Base-by-base conservation (phyloP, 2,329 filamentous ascomycete species). In the Penicillium sclerotigenum region DNA sequence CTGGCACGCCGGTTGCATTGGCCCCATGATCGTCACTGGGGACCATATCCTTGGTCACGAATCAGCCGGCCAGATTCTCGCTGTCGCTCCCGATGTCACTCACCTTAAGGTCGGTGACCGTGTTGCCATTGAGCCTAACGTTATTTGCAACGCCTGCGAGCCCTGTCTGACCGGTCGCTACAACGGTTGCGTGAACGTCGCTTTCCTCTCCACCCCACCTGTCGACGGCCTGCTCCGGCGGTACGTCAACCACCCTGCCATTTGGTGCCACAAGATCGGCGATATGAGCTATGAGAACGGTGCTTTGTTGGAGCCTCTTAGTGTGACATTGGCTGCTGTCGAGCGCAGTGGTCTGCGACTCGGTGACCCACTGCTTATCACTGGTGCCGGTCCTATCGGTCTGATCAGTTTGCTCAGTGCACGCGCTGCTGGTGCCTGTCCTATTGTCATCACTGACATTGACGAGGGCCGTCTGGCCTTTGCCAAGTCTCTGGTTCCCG, bases 231-330 rank as follows among this genome's bases (percentile, higher is more conserved):
- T 97, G 60, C 81, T 97, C 66, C 85, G 93, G 65, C 86, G 93
- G 73, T 97, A 97, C 74, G 89, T 97, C 77, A 96, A 93, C 79
- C 93, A 97, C 79, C 92, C 91, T 3, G 91, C 92, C 20, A 81
- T 88, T 47, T 97, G 92, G 91, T 97, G 93, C 78, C 91, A 97
- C 81, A 96, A 96, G 81, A 94, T 97, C 65, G 90, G 90, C 46
- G 80, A 90, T 74, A 92, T 97, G 88, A 88, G 86, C 53, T 97
- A 86, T 71, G 93, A 97, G 78, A 86, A 96, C 70, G 94, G 93
- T 51, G 89, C 92, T 14, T 82, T 97, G 77, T 80, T 97, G 41
- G 94, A 97, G 79, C 93, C 93, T 1, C 81, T 97, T 49, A 90
- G 86, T 64, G 94, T 97, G 5, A 90, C 91, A 4, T 82, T 97